These are phyloP conservation scores for Inonotus hispidus DNA, from an alignment of 1,284 basidiomycete genomes.

Conservation along the genomic window DNA sequence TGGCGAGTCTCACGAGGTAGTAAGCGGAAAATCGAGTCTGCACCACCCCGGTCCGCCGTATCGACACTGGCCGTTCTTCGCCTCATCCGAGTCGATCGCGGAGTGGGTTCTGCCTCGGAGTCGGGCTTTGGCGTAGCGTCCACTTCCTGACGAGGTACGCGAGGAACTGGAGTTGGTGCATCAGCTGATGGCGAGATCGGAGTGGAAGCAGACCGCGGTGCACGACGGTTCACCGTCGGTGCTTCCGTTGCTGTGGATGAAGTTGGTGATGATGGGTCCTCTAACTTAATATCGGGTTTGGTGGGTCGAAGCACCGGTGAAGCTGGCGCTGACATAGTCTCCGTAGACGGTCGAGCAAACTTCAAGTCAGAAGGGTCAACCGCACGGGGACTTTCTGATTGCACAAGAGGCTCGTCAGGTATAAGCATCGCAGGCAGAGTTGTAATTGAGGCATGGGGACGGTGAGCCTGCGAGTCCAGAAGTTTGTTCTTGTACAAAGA, in stretches of 20 bases:
- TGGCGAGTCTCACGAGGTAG: constrained; percentile 88
- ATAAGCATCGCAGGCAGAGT: constrained; percentile 31
- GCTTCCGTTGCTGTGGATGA: constrained; percentile 20
- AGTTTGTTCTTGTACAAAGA: constrained; percentile 19
- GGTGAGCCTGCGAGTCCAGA: constrained; percentile 22
- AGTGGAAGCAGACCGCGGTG: constrained; percentile 21
- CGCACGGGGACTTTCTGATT: constrained; percentile 34
- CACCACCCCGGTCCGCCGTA: constrained; percentile 81
- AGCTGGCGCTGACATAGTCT: constrained; percentile 50
- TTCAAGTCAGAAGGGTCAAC: constrained; percentile 62
- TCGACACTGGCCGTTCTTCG: constrained; percentile 56
- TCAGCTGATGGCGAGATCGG: constrained; percentile 19
- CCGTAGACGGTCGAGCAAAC: constrained; percentile 65
- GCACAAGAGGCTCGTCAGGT: constrained; percentile 17
- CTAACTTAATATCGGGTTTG: background rate
- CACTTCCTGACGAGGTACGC: constrained; percentile 5
- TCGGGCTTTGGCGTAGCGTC: background rate
- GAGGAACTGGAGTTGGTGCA: constrained; percentile 3
- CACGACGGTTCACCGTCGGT: constrained; percentile 23
- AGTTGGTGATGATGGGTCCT: background rate
- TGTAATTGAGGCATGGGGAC: constrained; percentile 28
- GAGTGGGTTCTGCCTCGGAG: background rate
- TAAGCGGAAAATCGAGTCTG: constrained; percentile 98
- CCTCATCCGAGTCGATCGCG: constrained; percentile 27
- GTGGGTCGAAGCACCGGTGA: constrained; percentile 12